Base-by-base conservation (phyloP, 2,329 filamentous ascomycete species). In the Sporothrix brunneoviolacea region DNA sequence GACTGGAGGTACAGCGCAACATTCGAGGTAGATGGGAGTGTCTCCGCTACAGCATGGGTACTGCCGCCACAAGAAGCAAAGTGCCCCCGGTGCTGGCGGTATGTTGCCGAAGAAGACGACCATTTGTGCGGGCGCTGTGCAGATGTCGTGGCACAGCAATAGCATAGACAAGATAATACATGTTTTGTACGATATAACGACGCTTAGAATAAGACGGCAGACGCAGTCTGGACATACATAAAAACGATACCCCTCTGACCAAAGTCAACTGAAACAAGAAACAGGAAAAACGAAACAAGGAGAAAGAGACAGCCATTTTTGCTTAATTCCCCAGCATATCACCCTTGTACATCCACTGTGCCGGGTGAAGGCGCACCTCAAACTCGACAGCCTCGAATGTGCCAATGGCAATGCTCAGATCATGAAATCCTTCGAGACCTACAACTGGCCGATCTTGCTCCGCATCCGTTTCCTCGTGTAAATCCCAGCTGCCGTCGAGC, bases 61-160 rank as follows among this genome's bases (percentile, higher is more conserved):
- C 57, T 74, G 45, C 74, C 78, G 51, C 78, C 78, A 1, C 64
- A 59, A 58, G 61, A 73, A 12, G 68, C 74, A 41, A 98, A 97
- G 66, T 98, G 93, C 64, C 75, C 80, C 1, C 76, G 93, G 45
- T 98, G 93, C 69, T 98, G 93, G 93, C 80, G 86, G 55, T 95
- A 88, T 65, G 75, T 86, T 21, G 83, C 86, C n/a, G 71, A 77
- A n/a, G 68, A 68, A 42, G 75, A 84, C 58, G 80, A 86, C 16
- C 65, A 70, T 35, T 69, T 95, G 16, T 97, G 91, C 66, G 68
- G 66, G 43, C 74, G 89, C 62, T 97, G 91, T 64, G 80, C 83
- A 27, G 76, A 80, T 12, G 79, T 84, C 32, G 76, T 91, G 8
- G 42, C 8, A 21, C 10, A 47, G 10, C 15, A 32, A 21, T 41